Percentiles rank a stretch among this genome's conserved stretches.
Conservation (phyloP, 164 flowering plant species). For the Nymphaea thermarum region DNA sequence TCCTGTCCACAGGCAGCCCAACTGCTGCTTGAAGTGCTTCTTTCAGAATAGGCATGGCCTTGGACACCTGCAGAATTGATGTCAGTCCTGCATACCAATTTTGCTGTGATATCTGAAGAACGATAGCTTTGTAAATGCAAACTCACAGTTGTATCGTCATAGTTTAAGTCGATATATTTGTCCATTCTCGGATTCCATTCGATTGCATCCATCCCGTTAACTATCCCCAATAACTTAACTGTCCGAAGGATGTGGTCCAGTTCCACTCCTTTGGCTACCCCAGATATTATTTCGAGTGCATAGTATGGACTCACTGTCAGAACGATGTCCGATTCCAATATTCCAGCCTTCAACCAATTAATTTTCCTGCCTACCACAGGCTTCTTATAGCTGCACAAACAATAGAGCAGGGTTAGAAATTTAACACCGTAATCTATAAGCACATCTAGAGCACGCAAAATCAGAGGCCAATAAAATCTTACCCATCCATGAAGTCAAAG, state of each 20-base stretch:
- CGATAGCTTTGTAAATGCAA: neutral
- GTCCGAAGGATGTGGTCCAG: constrained; percentile 41
- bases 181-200: constrained; percentile 87
- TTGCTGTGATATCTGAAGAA: neutral
- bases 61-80: constrained; percentile 34
- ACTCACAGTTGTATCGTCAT: constrained; percentile 67
- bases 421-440: neutral
- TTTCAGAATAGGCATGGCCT: constrained; percentile 65
- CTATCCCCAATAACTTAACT: constrained; percentile 47
- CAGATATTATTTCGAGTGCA: constrained; percentile 68
- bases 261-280: constrained; percentile 65
- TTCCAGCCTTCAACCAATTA: constrained; percentile 97
- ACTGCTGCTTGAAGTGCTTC: constrained; percentile 89
- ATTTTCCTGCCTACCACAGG: constrained; percentile 92
- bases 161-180: constrained; percentile 47
- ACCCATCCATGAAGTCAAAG: constrained; percentile 94
- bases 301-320: constrained; percentile 88
- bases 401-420: neutral
- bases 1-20: constrained; percentile 69
- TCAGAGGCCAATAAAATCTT: constrained; percentile 4
- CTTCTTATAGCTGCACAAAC: constrained; percentile 45
- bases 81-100: neutral
- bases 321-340: constrained; percentile 56
- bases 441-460: neutral
- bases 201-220: constrained; percentile 93